phyloP scores from a whole-genome alignment of 1,284 basidiomycete genomes.

The Cryptococcus hybrid region DNA sequence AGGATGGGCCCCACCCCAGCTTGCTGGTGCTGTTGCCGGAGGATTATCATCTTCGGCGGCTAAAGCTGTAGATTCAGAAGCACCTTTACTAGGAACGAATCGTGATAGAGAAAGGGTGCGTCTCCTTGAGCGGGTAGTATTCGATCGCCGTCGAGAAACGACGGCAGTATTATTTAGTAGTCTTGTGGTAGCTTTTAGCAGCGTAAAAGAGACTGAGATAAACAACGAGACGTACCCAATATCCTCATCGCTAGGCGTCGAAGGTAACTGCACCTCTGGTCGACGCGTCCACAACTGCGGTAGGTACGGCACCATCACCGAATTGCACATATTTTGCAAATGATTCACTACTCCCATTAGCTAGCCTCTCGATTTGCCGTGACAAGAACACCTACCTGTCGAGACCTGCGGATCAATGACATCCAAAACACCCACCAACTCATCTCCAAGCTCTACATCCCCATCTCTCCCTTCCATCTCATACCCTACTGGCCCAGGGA shows the following conservation, averaged over 20 bases:
- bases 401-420: constrained; percentile 40
- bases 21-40: neutral
- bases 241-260: constrained; percentile 18
- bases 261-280: constrained; percentile 36
- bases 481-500: constrained; percentile 3
- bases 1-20: constrained; percentile 6
- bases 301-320: constrained; percentile 45
- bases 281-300: constrained; percentile 40
- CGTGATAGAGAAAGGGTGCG: neutral
- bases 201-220: too few relatives aligned
- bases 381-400: constrained; percentile 26
- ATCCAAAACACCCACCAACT: constrained; percentile 43
- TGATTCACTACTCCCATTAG: constrained; percentile 34
- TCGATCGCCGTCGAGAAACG: constrained; percentile 5
- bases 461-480: constrained; percentile 9
- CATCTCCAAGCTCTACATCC: constrained; percentile 31
- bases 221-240: neutral
- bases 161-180: neutral
- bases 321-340: constrained; percentile 48
- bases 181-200: neutral
- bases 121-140: constrained; percentile 9
- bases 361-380: neutral
- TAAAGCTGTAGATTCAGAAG: too few relatives aligned
- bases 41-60: too few relatives aligned
- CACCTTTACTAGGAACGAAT: too few relatives aligned